A percentile compares a stretch with the other conserved stretches of the same genome.
phyloP scores from a whole-genome alignment of 2,329 filamentous ascomycete genomes.

The Aspergillus glaucus region DNA sequence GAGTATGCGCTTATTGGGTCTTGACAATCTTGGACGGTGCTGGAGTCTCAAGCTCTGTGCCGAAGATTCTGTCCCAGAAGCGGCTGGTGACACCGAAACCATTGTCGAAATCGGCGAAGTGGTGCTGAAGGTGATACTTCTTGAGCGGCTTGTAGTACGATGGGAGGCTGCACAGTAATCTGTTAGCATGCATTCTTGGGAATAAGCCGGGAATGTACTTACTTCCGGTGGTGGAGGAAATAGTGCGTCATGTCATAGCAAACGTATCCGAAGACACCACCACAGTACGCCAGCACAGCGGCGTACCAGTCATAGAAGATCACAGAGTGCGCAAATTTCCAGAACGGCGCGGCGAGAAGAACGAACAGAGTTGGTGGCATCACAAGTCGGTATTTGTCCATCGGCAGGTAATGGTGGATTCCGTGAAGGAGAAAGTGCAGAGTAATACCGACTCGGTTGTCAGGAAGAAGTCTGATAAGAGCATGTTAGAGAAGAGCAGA shows the following conservation, averaged over 20 bases:
- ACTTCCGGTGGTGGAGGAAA: conserved; percentile 93
- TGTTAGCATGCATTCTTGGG: conserved; percentile 6
- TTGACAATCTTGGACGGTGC: conserved; percentile 29
- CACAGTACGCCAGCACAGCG: conserved; percentile 72
- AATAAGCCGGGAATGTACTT: conserved; percentile 27
- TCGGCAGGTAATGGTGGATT: conserved; percentile 97
- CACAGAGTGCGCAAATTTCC: conserved; percentile 75
- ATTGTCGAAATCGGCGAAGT: conserved; percentile 96
- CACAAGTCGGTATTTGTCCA: conserved; percentile 94
- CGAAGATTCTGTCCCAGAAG: conserved; percentile 93
- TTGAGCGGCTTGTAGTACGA: conserved; percentile 86
- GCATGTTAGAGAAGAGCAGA: conserved; percentile 13
- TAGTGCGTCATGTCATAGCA: conserved; percentile 98
- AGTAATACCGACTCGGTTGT: conserved; percentile 82
- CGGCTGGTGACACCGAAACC: conserved; percentile 94
- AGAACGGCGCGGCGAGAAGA: conserved; percentile 79
- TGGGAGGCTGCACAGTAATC: conserved; percentile 54
- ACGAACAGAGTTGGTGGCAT: conserved; percentile 92
- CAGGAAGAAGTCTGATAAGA: conserved; percentile 66
- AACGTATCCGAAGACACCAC: conserved; percentile 90
- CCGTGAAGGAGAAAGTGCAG: conserved; percentile 91
- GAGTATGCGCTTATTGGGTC: conserved; percentile 22
- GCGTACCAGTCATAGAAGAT: conserved; percentile 83
- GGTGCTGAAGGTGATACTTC: conserved; percentile 95
- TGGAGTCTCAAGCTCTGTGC: conserved; percentile 64